These are phyloP conservation scores for Barnettozyma hawaiiensis DNA, from an alignment of 1,139 yeast species.

Conservation along the genomic window DNA sequence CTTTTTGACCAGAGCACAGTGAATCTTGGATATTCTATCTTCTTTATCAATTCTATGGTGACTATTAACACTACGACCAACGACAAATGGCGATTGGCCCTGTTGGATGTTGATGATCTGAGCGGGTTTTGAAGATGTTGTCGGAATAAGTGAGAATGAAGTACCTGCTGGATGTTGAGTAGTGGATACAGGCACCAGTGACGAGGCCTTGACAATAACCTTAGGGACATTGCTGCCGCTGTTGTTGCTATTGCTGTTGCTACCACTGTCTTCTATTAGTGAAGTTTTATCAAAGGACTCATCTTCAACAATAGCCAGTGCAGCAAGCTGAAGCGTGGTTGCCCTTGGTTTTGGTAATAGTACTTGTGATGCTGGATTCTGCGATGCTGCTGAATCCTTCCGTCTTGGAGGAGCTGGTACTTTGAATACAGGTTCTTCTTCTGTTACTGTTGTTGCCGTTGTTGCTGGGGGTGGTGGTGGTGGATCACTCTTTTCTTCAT, in stretches of 20 bases:
- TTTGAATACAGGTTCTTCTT: conserved; percentile 28
- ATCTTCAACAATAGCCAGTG: conserved; percentile 10
- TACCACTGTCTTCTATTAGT: conserved; percentile 11
- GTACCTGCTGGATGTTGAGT: conserved; percentile 37
- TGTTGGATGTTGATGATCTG: conserved; percentile 47
- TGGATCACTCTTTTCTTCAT: conserved; percentile 2
- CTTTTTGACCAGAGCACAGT: conserved; percentile 61
- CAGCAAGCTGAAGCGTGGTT: background rate
- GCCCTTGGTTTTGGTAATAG: background rate
- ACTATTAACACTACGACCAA: conserved; percentile 61
- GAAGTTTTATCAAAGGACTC: conserved; percentile 21
- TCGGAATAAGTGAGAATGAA: conserved; percentile 44
- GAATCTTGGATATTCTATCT: conserved; percentile 75
- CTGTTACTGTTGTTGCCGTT: background rate
- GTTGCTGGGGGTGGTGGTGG: too few species aligned
- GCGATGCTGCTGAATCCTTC: conserved; percentile 16
- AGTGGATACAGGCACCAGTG: background rate
- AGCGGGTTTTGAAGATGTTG: conserved; percentile 38
- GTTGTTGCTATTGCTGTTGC: too few species aligned
- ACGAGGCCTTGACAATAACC: too few species aligned
- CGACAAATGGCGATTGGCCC: conserved; percentile 54
- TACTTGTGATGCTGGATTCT: conserved; percentile 10
- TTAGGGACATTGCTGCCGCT: too few species aligned
- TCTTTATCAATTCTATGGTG: conserved; percentile 53
- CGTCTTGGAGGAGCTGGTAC: conserved; percentile 30